Conservation (phyloP, 768 basidiomycete species). For the Suillus placidus region DNA sequence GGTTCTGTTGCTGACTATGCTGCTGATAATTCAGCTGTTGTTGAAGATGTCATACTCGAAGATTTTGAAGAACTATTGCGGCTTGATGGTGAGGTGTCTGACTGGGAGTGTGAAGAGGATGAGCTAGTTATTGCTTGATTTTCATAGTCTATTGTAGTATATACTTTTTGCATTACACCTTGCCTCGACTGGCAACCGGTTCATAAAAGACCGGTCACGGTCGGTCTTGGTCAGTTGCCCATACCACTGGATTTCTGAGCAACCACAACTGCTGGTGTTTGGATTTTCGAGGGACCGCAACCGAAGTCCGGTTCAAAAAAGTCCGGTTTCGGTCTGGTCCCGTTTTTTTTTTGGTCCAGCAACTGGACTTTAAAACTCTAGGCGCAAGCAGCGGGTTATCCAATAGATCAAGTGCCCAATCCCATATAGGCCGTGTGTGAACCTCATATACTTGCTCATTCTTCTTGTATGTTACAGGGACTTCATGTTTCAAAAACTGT, state of each 20-base stretch:
- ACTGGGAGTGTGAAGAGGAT: neutral
- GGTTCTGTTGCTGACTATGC: constrained; percentile 10
- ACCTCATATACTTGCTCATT: neutral
- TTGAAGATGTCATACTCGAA: constrained; percentile 12
- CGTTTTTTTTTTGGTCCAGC: neutral
- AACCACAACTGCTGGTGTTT: neutral
- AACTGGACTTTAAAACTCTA: constrained; percentile 1
- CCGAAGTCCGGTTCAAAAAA: neutral
- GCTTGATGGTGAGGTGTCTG: constrained; percentile 4
- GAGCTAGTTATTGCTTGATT: neutral
- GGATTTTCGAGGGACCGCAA: neutral
- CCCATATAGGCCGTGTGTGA: constrained; percentile 9
- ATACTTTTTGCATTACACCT: neutral
- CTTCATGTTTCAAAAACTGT: constrained; percentile 12
- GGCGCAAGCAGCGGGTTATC: constrained; percentile 7
- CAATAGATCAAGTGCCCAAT: constrained; percentile 13
- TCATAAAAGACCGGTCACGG: neutral
- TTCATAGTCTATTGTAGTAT: too few relatives aligned
- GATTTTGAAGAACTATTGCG: constrained; percentile 4
- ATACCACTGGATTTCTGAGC: neutral
- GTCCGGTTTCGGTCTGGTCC: neutral
- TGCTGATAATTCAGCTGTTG: constrained; percentile 2
- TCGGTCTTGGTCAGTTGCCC: neutral
- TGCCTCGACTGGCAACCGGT: neutral
- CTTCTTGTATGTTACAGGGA: constrained; percentile 14